A percentile compares a stretch with the other conserved stretches of the same genome.
phyloP scores from a whole-genome alignment of 2,329 filamentous ascomycete genomes.

The Lachnellula cervina region DNA sequence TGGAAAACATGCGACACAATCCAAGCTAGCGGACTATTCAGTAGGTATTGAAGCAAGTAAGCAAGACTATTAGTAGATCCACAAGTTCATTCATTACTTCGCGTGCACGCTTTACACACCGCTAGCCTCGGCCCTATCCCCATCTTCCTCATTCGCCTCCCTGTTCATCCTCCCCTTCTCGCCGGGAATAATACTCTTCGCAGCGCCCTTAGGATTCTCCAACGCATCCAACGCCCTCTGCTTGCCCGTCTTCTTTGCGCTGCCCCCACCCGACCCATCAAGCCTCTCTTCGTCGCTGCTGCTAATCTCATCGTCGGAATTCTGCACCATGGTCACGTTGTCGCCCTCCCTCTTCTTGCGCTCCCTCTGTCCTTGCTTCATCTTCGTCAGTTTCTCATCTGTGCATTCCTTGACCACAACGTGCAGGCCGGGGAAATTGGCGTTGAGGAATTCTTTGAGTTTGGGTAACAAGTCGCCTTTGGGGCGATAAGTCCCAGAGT shows the following conservation, averaged over 20 bases:
- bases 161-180: conserved; percentile 16
- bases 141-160: conserved; percentile 18
- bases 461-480: conserved; percentile 70
- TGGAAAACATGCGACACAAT: no score
- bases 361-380: conserved; percentile 73
- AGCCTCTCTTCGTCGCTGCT: conserved; percentile 34
- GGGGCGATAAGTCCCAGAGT: conserved; percentile 87
- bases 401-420: conserved; percentile 74
- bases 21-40: no score
- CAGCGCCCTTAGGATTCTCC: conserved; percentile 24
- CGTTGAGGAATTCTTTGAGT: conserved; percentile 64
- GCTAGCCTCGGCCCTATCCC: conserved; percentile 12
- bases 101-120: neutral
- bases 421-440: conserved; percentile 72
- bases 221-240: conserved; percentile 47
- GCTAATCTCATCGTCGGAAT: conserved; percentile 37
- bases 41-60: no score
- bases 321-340: conserved; percentile 51
- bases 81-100: neutral
- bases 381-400: conserved; percentile 63
- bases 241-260: conserved; percentile 44
- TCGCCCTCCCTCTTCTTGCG: conserved; percentile 62
- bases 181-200: conserved; percentile 23
- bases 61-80: neutral
- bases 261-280: conserved; percentile 3